Conservation (phyloP, 2,329 filamentous ascomycete genomes). For the Phaeosphaeria sp. region DNA sequence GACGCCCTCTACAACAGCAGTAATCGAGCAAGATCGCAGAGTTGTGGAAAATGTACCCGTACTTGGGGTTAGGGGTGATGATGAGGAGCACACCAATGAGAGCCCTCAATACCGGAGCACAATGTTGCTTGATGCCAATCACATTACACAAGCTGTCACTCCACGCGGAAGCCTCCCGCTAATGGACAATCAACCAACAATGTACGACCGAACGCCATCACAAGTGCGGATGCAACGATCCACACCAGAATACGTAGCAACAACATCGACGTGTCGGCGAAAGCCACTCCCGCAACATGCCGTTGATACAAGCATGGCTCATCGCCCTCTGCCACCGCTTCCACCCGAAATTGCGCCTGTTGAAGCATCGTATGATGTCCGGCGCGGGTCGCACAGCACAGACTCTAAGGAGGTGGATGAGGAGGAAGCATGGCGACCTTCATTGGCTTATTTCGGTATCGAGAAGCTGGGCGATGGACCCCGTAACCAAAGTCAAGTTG, state of each 20-base stretch:
- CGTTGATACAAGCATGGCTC: constrained; percentile 1
- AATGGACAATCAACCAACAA: constrained; percentile 4
- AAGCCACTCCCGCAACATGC: constrained; percentile 1
- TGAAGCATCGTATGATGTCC: background rate
- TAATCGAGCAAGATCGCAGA: background rate
- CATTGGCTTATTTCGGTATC: background rate
- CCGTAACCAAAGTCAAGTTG: background rate
- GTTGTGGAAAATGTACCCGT: background rate
- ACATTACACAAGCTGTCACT: constrained; percentile 19
- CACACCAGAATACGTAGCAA: background rate
- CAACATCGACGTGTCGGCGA: background rate
- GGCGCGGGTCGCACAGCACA: background rate
- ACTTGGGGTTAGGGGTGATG: constrained; percentile 5
- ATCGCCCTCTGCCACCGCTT: constrained; percentile 18
- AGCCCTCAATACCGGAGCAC: background rate
- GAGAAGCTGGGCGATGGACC: background rate
- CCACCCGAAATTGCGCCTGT: constrained; percentile 6
- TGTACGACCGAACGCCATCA: constrained; percentile 23
- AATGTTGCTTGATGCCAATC: constrained; percentile 12
- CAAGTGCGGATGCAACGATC: constrained; percentile 21
- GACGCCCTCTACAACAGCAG: background rate
- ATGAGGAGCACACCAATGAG: constrained; percentile 3
- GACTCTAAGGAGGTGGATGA: background rate
- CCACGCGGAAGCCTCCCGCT: constrained; percentile 19
- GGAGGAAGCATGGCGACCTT: background rate